phyloP scores from a whole-genome alignment of 2,329 filamentous ascomycete species.

The Aspergillus costaricaensis region DNA sequence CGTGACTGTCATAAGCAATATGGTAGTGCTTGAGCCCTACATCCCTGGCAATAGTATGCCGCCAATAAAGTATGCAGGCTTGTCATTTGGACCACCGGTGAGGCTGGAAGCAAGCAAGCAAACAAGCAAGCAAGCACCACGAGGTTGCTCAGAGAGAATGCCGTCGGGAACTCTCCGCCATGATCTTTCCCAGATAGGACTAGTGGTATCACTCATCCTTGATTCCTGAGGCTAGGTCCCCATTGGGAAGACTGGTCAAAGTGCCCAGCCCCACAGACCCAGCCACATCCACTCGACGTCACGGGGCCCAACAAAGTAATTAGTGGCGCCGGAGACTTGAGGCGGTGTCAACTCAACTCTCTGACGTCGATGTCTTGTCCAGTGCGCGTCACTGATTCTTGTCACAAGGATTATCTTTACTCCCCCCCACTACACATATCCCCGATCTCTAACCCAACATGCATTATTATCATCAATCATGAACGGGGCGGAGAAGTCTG shows the following conservation, averaged over 20 bases:
- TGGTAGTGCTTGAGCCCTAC: neutral
- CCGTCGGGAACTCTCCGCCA: neutral
- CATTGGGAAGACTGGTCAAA: neutral
- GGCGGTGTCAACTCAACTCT: neutral
- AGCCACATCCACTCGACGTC: neutral
- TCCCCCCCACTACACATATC: neutral
- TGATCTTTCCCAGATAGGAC: neutral
- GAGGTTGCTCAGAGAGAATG: no score
- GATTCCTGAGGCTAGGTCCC: neutral
- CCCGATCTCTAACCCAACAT: conserved; percentile 21
- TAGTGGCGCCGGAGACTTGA: neutral
- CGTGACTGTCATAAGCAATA: no score
- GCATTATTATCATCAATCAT: conserved; percentile 29
- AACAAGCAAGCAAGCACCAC: no score
- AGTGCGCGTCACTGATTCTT: conserved; percentile 10
- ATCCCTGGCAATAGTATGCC: neutral
- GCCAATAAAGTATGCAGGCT: no score
- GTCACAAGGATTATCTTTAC: neutral
- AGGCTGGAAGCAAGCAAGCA: neutral
- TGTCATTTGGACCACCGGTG: neutral
- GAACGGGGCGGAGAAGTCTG: conserved; percentile 30
- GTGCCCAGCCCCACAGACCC: neutral
- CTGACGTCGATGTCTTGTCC: conserved; percentile 18
- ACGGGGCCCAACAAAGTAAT: neutral
- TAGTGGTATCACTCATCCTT: neutral